These are phyloP conservation scores for Periconia digitata DNA, from an alignment of 2,329 filamentous ascomycete species.

Conservation along the genomic window DNA sequence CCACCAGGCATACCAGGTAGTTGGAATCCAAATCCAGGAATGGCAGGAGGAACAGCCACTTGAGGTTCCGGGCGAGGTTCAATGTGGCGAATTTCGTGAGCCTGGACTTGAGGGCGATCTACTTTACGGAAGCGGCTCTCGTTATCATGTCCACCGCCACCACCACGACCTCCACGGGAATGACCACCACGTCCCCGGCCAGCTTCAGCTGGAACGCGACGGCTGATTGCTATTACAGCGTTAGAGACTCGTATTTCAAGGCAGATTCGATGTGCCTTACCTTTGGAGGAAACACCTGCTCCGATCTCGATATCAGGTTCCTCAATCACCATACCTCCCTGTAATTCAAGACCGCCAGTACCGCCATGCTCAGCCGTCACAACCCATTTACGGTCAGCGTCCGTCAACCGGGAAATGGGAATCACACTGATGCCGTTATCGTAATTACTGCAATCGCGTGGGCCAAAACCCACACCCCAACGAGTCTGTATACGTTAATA, in stretches of 20 bases:
- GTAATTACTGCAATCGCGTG: conserved; percentile 96
- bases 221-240: conserved; percentile 31
- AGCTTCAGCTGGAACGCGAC: conserved; percentile 36
- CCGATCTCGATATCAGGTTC: conserved; percentile 99
- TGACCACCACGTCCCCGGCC: conserved; percentile 24
- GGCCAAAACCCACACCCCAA: conserved; percentile 97
- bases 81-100: conserved; percentile 36
- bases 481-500: conserved; percentile 65
- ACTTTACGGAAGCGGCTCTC: conserved; percentile 32
- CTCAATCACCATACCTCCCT: conserved; percentile 84
- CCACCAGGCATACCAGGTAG: conserved; percentile 3
- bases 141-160: conserved; percentile 21
- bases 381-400: conserved; percentile 97
- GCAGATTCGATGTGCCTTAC: conserved; percentile 29
- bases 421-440: conserved; percentile 89
- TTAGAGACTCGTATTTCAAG: conserved; percentile 13
- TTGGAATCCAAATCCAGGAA: conserved; percentile 59
- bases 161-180: conserved; percentile 17
- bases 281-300: conserved; percentile 94
- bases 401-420: conserved; percentile 87
- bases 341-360: conserved; percentile 79
- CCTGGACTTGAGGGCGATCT: conserved; percentile 17
- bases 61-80: conserved; percentile 41
- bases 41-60: conserved; percentile 55
- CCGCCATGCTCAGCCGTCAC: conserved; percentile 90